A percentile compares a stretch with the other conserved stretches of the same genome.
Evolutionary conservation across 2,329 filamentous ascomycete species (phyloP).

Genomic region (Ascochyta lentis): DNA sequence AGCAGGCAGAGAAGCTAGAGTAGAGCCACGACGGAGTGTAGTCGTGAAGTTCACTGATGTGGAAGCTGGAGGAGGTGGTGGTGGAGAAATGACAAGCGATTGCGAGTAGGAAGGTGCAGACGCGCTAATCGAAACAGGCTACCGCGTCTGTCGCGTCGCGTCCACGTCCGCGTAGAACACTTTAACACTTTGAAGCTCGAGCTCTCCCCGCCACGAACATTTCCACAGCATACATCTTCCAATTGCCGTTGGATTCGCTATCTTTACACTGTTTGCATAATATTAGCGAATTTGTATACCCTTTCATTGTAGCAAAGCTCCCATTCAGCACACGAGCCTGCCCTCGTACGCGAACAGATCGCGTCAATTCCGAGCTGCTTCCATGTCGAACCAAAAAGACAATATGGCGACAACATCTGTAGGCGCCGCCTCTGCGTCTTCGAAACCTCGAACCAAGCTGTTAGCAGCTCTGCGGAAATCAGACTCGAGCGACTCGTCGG

Average conservation of each 20-base stretch:
- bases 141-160: constrained; percentile 13
- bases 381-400: background rate
- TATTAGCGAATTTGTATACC: background rate
- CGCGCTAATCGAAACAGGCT: background rate
- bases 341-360: background rate
- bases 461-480: constrained; percentile 32
- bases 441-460: constrained; percentile 27
- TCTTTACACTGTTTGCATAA: background rate
- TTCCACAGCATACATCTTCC: background rate
- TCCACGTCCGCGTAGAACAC: constrained; percentile 5
- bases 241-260: background rate
- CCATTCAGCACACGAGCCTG: background rate
- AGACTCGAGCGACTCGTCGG: constrained; percentile 33
- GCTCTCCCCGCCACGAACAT: constrained; percentile 20
- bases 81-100: background rate
- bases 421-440: background rate
- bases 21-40: too few relatives aligned
- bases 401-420: background rate
- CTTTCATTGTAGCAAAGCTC: background rate
- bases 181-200: constrained; percentile 12
- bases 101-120: background rate
- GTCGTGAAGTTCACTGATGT: background rate
- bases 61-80: background rate
- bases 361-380: background rate
- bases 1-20: background rate